Percentiles rank a stretch among this genome's conserved stretches.
Evolutionary conservation across 2,329 filamentous ascomycete genomes (phyloP).

Genomic region (Huntiella abstrusa): DNA sequence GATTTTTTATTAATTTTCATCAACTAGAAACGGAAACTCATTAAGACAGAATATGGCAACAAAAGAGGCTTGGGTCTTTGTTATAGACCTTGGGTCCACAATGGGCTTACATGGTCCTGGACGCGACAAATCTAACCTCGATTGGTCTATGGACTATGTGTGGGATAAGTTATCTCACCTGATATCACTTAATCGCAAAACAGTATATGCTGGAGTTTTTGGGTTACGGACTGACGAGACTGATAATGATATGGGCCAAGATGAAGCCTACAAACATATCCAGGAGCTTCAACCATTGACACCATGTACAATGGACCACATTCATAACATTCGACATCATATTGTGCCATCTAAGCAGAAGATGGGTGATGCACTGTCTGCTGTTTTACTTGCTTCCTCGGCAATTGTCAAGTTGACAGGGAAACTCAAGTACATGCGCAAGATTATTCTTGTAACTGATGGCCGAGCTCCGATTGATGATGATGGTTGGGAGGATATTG

Average conservation of each 20-base stretch:
- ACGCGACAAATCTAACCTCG: constrained; percentile 59
- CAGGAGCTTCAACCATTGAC: constrained; percentile 53
- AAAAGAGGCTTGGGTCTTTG: constrained; percentile 85
- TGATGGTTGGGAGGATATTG: constrained; percentile 45
- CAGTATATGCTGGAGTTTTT: constrained; percentile 57
- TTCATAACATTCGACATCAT: constrained; percentile 42
- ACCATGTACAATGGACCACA: constrained; percentile 43
- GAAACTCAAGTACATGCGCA: constrained; percentile 62
- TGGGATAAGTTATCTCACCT: constrained; percentile 75
- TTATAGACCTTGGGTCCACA: constrained; percentile 73
- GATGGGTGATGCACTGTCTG: constrained; percentile 69
- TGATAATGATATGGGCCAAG: constrained; percentile 44
- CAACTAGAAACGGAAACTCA: not conserved
- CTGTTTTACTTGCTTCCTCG: constrained; percentile 66
- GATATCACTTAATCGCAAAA: constrained; percentile 47
- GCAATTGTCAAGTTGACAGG: constrained; percentile 70
- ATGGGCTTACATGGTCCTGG: constrained; percentile 59
- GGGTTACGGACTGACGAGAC: constrained; percentile 68
- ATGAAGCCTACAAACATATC: constrained; percentile 65
- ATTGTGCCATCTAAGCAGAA: constrained; percentile 51
- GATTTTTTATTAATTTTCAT: constrained; percentile 2
- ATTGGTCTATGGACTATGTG: constrained; percentile 78
- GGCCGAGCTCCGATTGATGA: constrained; percentile 51
- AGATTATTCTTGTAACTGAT: constrained; percentile 73
- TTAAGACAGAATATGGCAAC: constrained; percentile 47